Base-by-base conservation (phyloP, 2,329 filamentous ascomycete species). In the Fusarium temperatum region DNA sequence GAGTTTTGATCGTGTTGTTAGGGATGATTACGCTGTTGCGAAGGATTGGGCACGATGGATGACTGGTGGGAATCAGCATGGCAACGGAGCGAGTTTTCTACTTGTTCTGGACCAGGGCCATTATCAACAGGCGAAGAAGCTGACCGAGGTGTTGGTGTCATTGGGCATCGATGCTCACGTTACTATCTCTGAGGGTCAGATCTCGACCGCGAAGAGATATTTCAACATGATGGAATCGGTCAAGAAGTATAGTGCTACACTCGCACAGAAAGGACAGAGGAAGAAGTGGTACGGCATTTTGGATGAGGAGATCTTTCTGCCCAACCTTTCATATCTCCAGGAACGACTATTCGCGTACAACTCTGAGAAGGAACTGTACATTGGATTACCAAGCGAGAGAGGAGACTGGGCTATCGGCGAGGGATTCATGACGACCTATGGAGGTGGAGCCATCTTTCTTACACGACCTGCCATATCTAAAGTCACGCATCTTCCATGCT, bases 221-320 rank as follows among this genome's bases (percentile, higher is more conserved):
- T 75, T 83, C 28, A 83, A 84, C 65, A 79, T 86, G 65, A 77
- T 83, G 5, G 72, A 80, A 17, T 75, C 81, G 26, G 74, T 85
- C 44, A 78, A 80, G 47, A 76, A 77, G 9, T 80, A 82, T 48
- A 78, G 76, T 10, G 80, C 79, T 6, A 80, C 78, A 9, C 72
- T 85, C 9, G 78, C 79, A 4, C 80, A 80, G 11, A 81, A 80
- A 20, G 82, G 82, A 8, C 77, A 81, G 26, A 70, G 75, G 50
- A 85, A 85, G 79, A 79, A 76, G 48, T 86, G 84, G 79, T 82
- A 83, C 42, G 85, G 81, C 3, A 78, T 87, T 3, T 72, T 87
- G 3, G 86, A 87, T 38, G 85, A 87, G 70, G 82, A 84, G 61
- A 78, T 86, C 55, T 87, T 87, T 74, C 81, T 87, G 53, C 85